A percentile compares a stretch with the other conserved stretches of the same genome.
These are phyloP conservation scores for Suillus ampliporus DNA, from an alignment of 768 basidiomycete genomes.

Conservation along the genomic window DNA sequence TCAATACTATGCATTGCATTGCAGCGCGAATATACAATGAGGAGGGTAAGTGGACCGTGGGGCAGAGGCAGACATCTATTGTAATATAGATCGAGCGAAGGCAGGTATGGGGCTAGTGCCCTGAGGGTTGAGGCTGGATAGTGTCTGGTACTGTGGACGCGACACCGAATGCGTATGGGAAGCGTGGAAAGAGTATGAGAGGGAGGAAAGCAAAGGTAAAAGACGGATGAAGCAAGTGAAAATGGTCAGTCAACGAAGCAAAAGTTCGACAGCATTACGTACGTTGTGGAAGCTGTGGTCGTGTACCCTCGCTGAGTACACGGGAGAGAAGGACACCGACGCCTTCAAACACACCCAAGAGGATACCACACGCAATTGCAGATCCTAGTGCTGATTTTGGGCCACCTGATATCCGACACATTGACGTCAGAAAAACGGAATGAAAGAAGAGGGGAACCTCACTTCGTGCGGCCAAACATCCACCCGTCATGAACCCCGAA, in stretches of 20 bases:
- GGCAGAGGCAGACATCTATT: neutral
- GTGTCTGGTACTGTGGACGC: neutral
- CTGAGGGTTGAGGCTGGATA: constrained; percentile 6
- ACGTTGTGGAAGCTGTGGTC: constrained; percentile 84
- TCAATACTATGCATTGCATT: constrained; percentile 38
- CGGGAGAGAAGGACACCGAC: constrained; percentile 92
- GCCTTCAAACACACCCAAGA: constrained; percentile 93
- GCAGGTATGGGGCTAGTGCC: constrained; percentile 8
- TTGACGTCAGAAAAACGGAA: neutral
- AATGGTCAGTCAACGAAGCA: neutral
- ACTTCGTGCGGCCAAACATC: constrained; percentile 94
- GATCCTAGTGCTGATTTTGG: constrained; percentile 89
- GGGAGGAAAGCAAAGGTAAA: neutral
- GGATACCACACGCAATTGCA: constrained; percentile 95
- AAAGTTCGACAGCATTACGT: constrained; percentile 38
- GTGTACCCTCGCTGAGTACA: constrained; percentile 83
- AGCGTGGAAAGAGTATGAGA: neutral
- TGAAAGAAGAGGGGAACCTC: constrained; percentile 40
- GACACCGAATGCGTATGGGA: neutral
- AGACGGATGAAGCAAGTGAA: neutral
- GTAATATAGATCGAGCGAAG: neutral
- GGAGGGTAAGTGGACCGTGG: constrained; percentile 31
- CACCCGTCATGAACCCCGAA: constrained; percentile 98
- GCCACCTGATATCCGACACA: constrained; percentile 63
- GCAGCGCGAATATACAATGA: constrained; percentile 41